phyloP scores from a whole-genome alignment of 176 grass and related monocot genomes.

The Alloteropsis semialata region DNA sequence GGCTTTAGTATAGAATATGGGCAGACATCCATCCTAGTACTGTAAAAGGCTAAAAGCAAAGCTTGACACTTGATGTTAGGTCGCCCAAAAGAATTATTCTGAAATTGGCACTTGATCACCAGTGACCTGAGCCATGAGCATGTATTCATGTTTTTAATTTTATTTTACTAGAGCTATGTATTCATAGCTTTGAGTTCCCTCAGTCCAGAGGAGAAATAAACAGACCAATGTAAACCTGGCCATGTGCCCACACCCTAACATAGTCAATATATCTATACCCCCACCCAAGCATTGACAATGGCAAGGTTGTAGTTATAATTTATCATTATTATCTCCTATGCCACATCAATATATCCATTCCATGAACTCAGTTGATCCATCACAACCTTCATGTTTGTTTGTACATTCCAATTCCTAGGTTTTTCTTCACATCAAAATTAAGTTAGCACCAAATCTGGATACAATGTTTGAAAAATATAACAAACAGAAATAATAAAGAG shows the following conservation, averaged over 20 bases:
- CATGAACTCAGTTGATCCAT: not conserved
- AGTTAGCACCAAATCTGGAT: not conserved
- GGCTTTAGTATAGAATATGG: not conserved
- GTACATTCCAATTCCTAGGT: not conserved
- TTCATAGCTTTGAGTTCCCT: not conserved
- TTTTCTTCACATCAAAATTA: not conserved
- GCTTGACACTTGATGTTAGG: not conserved
- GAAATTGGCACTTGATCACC: not conserved
- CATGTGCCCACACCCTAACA: not conserved
- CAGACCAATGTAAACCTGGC: not conserved
- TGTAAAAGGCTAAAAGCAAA: not conserved
- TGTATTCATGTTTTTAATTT: not conserved
- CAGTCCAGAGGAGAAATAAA: not conserved
- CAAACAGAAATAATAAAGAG: constrained; percentile 11
- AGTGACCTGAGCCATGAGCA: not conserved
- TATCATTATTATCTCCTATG: not conserved
- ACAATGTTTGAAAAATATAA: not conserved
- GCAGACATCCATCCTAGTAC: not conserved
- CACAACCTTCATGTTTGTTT: not conserved
- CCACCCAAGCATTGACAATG: not conserved
- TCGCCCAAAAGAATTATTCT: not conserved
- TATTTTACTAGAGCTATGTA: not conserved
- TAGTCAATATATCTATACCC: not conserved
- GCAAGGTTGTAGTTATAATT: not conserved
- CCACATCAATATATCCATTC: not conserved